Evolutionary conservation across 2,329 filamentous ascomycete species (phyloP), one percentile per base, ranked within the genome.

Genomic region (Falciphora oryzae): DNA sequence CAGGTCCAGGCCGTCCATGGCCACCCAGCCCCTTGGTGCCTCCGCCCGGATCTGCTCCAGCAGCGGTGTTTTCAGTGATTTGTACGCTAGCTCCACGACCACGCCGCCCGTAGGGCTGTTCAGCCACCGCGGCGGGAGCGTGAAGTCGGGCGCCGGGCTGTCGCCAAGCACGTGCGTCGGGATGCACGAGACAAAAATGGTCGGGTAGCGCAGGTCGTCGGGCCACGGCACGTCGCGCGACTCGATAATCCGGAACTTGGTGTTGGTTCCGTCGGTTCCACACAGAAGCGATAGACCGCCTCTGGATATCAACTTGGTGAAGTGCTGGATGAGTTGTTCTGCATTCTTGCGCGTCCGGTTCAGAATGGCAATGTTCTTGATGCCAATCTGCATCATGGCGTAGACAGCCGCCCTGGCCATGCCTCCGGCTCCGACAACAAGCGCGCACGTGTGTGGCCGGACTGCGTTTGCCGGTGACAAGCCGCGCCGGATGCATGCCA

Each of bases 401-500:
- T 94, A 94, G 2, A 92, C 84, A 2, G 90, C 89, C 3, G 90
- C 89, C 66, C 91, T 83, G 11, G 89, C 90, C 90, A 93, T 93
- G 8, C 91, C 90, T 8, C 87, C 87, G 1, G 87, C 86, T 32
- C 87, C 87, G 35, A 89, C 82, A 28, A 89, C 81, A 18, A 89
- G 77, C 0, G 83, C 86, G 1, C 79, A 83, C 2, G 81, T 83
- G 13, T 75, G 79, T 0, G 83, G 78, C 3, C 85, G 80, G 0
- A 89, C 82, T 1, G 84, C 85, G 67, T 89, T 89, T 4, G 89
- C 88, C 0, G 90, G 90, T 0, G 90, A 92, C 2, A 93, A 78
- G 2, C 89, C 89, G 38, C 89, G 82, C 7, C 87, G 83, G 57
- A 93, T 84, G 71, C 89, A 92, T 3, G 88, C 89, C 63, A 88